A percentile compares a stretch with the other conserved stretches of the same genome.
These are phyloP conservation scores for Senna tora DNA, from an alignment of 306 rosid species.

Conservation along the genomic window DNA sequence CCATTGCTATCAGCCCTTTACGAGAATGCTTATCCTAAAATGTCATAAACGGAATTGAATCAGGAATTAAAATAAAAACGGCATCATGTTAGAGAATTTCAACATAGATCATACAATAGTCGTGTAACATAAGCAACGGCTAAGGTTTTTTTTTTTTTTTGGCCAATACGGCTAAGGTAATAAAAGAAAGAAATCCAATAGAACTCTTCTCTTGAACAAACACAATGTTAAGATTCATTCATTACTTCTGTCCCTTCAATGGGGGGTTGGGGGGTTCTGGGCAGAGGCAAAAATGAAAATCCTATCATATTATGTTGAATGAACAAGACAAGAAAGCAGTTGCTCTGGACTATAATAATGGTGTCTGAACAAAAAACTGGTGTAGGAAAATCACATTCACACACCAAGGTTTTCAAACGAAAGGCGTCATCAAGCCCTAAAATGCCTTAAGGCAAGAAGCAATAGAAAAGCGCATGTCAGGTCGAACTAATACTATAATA, in stretches of 20 bases:
- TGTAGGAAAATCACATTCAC: slow-evolving; percentile 16
- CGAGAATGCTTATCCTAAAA: slow-evolving; percentile 89
- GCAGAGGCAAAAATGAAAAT: slow-evolving; percentile 12
- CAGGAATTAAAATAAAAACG: slow-evolving; percentile 8
- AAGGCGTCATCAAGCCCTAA: too few species aligned
- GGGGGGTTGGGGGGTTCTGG: neutral
- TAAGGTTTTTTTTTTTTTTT: too few species aligned
- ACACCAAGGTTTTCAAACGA: too few species aligned
- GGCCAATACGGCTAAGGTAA: slow-evolving; percentile 1
- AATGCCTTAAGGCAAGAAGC: too few species aligned
- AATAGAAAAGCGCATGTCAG: too few species aligned
- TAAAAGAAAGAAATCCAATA: slow-evolving; percentile 14
- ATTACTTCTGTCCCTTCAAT: neutral
- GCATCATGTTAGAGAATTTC: neutral
- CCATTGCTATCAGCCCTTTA: slow-evolving; percentile 86
- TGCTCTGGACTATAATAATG: neutral
- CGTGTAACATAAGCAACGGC: slow-evolving; percentile 1
- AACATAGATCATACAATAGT: neutral
- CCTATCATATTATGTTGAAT: neutral
- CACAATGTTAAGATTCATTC: neutral
- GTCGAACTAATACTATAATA: too few species aligned
- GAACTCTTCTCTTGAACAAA: neutral
- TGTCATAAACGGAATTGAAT: slow-evolving; percentile 31
- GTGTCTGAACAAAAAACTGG: neutral
- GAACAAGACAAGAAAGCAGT: neutral